These are phyloP conservation scores for Poteriospumella lacustris DNA, from an alignment of 108 stramenopile genomes.

Conservation along the genomic window DNA sequence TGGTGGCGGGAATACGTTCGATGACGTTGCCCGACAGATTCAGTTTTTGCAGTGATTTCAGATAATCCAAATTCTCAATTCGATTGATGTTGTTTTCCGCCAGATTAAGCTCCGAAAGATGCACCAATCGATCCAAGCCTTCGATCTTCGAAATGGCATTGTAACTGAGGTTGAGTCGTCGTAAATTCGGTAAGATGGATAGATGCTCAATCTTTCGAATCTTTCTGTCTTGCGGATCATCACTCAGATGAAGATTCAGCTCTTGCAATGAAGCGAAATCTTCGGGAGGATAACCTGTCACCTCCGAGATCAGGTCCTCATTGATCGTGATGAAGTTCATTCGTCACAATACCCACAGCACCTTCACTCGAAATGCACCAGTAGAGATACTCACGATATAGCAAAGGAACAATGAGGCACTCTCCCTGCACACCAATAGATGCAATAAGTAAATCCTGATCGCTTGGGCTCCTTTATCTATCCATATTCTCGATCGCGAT, in stretches of 20 bases:
- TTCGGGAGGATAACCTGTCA: neutral
- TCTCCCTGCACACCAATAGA: too few relatives aligned
- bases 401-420: too few relatives aligned
- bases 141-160: conserved; percentile 19
- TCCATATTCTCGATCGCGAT: too few relatives aligned
- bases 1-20: neutral
- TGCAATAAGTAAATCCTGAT: too few relatives aligned
- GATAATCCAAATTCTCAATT: conserved; percentile 4
- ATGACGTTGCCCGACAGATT: conserved; percentile 16
- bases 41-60: neutral
- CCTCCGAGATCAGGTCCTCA: neutral
- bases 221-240: neutral
- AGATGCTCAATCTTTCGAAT: conserved; percentile 1
- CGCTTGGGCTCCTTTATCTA: too few relatives aligned
- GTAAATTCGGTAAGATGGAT: neutral
- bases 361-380: too few relatives aligned
- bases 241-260: conserved; percentile 6
- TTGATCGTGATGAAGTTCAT: too few relatives aligned
- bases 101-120: conserved; percentile 6
- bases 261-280: conserved; percentile 1
- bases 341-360: too few relatives aligned
- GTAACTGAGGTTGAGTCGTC: conserved; percentile 23
- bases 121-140: conserved; percentile 16
- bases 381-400: too few relatives aligned
- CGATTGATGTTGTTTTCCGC: neutral